phyloP scores from a whole-genome alignment of 2,329 filamentous ascomycete genomes.

The Cladosporium phlei region DNA sequence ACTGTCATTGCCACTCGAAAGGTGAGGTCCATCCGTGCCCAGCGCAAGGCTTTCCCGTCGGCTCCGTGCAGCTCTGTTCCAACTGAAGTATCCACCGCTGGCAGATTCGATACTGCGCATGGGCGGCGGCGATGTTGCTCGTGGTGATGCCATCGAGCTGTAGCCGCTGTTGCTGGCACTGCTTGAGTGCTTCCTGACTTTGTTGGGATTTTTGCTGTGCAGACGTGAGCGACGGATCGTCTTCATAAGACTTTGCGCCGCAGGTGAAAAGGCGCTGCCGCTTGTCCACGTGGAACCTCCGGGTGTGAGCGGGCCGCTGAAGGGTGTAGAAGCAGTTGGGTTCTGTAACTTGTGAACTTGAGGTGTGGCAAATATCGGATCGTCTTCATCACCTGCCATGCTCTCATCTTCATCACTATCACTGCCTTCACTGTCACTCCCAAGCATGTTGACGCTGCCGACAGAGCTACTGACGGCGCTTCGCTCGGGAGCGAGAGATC shows the following conservation, averaged over 20 bases:
- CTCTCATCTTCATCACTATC: slow-evolving; percentile 55
- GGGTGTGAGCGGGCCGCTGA: slow-evolving; percentile 46
- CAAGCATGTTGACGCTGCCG: slow-evolving; percentile 73
- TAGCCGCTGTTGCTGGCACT: slow-evolving; percentile 60
- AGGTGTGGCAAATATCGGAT: slow-evolving; percentile 77
- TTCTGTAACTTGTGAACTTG: slow-evolving; percentile 60
- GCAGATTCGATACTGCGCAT: slow-evolving; percentile 50
- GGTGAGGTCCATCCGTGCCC: slow-evolving; percentile 81
- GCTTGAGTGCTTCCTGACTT: slow-evolving; percentile 62
- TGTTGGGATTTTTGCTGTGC: slow-evolving; percentile 44
- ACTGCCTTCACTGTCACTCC: slow-evolving; percentile 70
- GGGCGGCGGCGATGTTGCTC: slow-evolving; percentile 72
- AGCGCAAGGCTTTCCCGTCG: slow-evolving; percentile 85
- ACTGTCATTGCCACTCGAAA: slow-evolving; percentile 73
- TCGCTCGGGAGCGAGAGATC: slow-evolving; percentile 51
- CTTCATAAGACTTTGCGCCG: slow-evolving; percentile 72
- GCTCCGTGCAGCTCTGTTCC: slow-evolving; percentile 37
- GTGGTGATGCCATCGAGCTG: slow-evolving; percentile 63
- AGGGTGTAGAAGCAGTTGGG: slow-evolving; percentile 44
- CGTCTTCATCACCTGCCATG: slow-evolving; percentile 50
- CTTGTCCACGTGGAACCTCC: slow-evolving; percentile 32
- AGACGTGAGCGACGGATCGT: slow-evolving; percentile 66
- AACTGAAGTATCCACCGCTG: slow-evolving; percentile 36
- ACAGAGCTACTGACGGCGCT: slow-evolving; percentile 73
- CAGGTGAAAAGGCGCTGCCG: slow-evolving; percentile 60